phyloP scores from a whole-genome alignment of 495 filamentous ascomycete genomes.

The Talaromyces liani region DNA sequence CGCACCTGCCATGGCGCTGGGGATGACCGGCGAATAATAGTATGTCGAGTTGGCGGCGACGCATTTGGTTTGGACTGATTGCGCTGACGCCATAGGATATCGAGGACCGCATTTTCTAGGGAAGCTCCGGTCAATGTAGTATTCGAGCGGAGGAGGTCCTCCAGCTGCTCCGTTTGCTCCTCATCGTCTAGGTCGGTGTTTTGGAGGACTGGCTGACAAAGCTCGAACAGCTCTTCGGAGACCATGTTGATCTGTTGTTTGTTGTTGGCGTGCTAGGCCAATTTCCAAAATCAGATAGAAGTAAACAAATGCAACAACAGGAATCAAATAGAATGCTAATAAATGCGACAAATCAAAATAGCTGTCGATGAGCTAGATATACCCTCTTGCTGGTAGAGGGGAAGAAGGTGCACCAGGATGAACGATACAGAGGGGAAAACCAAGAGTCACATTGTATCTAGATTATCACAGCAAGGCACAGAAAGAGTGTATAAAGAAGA shows the following conservation, averaged over 20 bases:
- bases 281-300: not conserved
- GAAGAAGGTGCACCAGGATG: slow-evolving; percentile 5
- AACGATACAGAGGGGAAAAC: not conserved
- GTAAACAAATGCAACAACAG: not conserved
- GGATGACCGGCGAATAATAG: slow-evolving; percentile 80
- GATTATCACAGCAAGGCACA: not conserved
- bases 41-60: slow-evolving; percentile 76
- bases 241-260: slow-evolving; percentile 54
- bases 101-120: slow-evolving; percentile 85
- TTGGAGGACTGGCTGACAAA: slow-evolving; percentile 81
- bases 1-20: slow-evolving; percentile 90
- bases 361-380: not conserved
- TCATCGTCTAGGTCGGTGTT: slow-evolving; percentile 81
- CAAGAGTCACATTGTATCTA: slow-evolving; percentile 3
- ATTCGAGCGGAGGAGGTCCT: slow-evolving; percentile 75
- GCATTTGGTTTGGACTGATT: slow-evolving; percentile 66
- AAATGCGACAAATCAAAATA: not conserved
- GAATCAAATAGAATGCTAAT: not conserved
- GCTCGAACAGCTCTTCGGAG: slow-evolving; percentile 84
- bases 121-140: slow-evolving; percentile 67
- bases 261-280: not conserved
- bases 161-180: slow-evolving; percentile 88
- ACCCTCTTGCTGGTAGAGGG: slow-evolving; percentile 3
- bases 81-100: slow-evolving; percentile 86
- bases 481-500: not conserved